Conservation (phyloP, 2,329 filamentous ascomycete genomes). For the Aspergillus sp. region DNA sequence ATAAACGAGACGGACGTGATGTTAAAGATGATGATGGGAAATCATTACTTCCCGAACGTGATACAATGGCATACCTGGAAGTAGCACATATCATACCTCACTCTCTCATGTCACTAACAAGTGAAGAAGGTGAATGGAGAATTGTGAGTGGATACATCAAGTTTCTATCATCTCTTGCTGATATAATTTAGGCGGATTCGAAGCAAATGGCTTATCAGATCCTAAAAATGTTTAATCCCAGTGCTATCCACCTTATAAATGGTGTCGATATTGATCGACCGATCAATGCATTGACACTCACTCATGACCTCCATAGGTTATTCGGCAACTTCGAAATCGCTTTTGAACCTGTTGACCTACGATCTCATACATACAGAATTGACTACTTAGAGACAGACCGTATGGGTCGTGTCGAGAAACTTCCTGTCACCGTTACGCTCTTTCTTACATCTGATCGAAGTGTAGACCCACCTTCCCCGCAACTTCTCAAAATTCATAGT, state of each 20-base stretch:
- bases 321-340: conserved; percentile 22
- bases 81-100: conserved; percentile 25
- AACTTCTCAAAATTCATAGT: conserved; percentile 24
- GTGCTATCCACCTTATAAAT: conserved; percentile 14
- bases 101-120: conserved; percentile 11
- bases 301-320: conserved; percentile 14
- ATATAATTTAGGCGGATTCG: conserved; percentile 8
- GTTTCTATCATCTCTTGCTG: no score
- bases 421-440: conserved; percentile 9
- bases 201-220: conserved; percentile 17
- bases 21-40: conserved; percentile 20
- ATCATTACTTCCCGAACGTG: conserved; percentile 6
- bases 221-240: conserved; percentile 20
- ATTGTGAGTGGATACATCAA: no score
- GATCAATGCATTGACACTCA: conserved; percentile 21
- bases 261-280: conserved; percentile 19
- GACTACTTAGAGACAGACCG: no score
- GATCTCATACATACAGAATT: conserved; percentile 17
- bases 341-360: conserved; percentile 18
- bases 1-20: conserved; percentile 2
- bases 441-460: conserved; percentile 21
- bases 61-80: conserved; percentile 18
- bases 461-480: conserved; percentile 30
- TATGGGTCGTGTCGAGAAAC: no score
- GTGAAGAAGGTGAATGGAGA: no score